Evolutionary conservation across 2,329 filamentous ascomycete species (phyloP), one percentile per base, ranked within the genome.

Genomic region (Esteya vermicola): DNA sequence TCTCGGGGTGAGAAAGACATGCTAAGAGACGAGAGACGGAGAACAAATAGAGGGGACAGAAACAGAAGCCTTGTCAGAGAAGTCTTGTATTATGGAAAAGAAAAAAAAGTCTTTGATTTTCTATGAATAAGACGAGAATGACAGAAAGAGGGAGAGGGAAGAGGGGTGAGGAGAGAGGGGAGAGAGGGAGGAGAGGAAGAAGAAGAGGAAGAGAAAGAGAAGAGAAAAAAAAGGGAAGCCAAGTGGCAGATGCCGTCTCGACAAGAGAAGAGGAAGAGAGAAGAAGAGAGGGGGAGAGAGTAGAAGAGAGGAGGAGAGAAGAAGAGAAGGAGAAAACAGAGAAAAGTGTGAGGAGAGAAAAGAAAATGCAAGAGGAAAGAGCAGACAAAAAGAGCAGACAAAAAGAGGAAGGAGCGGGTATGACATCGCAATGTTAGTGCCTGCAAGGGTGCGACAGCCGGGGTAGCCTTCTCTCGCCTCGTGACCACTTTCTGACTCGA

Each of bases 1-100:
- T 44, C 48, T 48, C 41, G 50, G 30, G 25, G 9, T 37, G 23
- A 8, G 40, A n/a, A 30, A 31, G 19, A 28, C 26, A 28, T 5
- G 9, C 26, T 28, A 28, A 28, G 30, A 27, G 19, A 33, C 9
- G 32, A 33, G 6, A 3, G 32, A 33, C 18, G 22, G 32, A 28
- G 26, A 28, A 26, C 8, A 26, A 26, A 26, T 12, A 26, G 25
- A 12, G 12, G 25, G 12, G 25, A 26, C 25, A 14, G 26, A 14
- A 28, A n/a, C n/a, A n/a, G n/a, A n/a, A n/a, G n/a, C n/a, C n/a
- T n/a, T n/a, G n/a, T n/a, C n/a, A n/a, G n/a, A n/a, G n/a, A n/a
- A n/a, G n/a, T n/a, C n/a, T n/a, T n/a, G n/a, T n/a, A n/a, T n/a
- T n/a, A n/a, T n/a, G n/a, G n/a, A n/a, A n/a, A n/a, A n/a, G n/a